Conservation (phyloP, 208 protist genomes). For the Histomonas meleagridis region DNA sequence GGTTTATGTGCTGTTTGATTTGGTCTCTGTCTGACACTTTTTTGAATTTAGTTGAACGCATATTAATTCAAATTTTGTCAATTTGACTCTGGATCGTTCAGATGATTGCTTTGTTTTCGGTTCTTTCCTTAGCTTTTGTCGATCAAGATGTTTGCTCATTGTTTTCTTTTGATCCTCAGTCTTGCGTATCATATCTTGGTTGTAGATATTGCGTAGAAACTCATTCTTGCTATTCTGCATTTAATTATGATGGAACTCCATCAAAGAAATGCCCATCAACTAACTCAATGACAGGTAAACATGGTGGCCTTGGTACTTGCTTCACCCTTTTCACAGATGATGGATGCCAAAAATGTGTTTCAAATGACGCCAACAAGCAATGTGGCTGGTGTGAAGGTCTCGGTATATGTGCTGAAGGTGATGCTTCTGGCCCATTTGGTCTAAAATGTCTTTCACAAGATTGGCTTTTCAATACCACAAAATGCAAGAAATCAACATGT, state of each 20-base stretch:
- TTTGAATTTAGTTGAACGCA: no score
- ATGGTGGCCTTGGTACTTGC: background rate
- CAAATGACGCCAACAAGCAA: background rate
- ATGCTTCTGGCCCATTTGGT: background rate
- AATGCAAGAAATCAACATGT: background rate
- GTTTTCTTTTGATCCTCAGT: background rate
- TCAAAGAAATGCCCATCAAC: no score
- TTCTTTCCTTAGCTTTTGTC: no score
- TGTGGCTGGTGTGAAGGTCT: background rate
- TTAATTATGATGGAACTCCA: background rate
- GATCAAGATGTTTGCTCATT: background rate
- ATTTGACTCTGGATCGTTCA: no score
- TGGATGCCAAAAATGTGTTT: conserved; percentile 24
- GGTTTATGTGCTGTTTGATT: no score
- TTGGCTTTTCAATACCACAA: background rate
- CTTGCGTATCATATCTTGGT: background rate
- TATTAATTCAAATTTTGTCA: no score
- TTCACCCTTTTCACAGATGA: background rate
- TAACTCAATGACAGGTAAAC: no score
- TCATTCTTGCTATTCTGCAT: background rate
- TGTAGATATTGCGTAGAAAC: background rate
- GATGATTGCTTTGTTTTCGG: no score
- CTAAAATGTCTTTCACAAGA: background rate
- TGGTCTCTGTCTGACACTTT: no score
- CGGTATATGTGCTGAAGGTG: background rate